Evolutionary conservation across 2,329 filamentous ascomycete genomes (phyloP).

Genomic region (Chaetomium olivaceum): DNA sequence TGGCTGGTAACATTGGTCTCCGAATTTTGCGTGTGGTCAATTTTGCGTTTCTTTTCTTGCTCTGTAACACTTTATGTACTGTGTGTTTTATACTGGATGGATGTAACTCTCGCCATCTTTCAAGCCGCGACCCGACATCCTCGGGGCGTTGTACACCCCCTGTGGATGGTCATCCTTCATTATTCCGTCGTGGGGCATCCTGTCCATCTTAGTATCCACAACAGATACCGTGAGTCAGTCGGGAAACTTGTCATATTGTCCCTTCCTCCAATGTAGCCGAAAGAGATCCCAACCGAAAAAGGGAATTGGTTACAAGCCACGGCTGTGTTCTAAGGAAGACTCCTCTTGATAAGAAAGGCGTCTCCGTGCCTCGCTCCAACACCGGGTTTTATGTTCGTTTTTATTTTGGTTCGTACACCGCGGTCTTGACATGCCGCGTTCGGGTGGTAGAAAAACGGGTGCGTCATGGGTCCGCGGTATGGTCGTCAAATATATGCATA

Average conservation of each 20-base stretch:
- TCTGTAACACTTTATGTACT: not conserved
- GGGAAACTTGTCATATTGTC: constrained; percentile 24
- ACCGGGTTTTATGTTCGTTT: not conserved
- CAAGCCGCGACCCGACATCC: not conserved
- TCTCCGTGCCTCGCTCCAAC: constrained; percentile 8
- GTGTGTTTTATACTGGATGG: not conserved
- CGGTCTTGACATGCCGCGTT: not conserved
- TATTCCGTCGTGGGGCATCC: not conserved
- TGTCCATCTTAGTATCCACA: not conserved
- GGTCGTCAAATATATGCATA: not conserved
- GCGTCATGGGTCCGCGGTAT: not conserved
- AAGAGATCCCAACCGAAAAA: constrained; percentile 17
- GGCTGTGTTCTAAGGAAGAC: not conserved
- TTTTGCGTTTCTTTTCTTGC: not conserved
- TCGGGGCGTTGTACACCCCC: not conserved
- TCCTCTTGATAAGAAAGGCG: not conserved
- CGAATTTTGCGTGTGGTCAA: not conserved
- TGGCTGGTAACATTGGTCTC: too few species aligned
- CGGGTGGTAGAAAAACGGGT: not conserved
- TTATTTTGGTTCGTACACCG: not conserved
- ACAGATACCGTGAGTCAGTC: constrained; percentile 4
- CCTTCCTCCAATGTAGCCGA: constrained; percentile 11
- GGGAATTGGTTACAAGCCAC: constrained; percentile 18
- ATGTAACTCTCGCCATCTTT: not conserved
- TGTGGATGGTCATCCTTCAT: not conserved